Evolutionary conservation across 1,284 basidiomycete species (phyloP), one percentile per base, ranked within the genome.

Genomic region (Marasmius sp.): DNA sequence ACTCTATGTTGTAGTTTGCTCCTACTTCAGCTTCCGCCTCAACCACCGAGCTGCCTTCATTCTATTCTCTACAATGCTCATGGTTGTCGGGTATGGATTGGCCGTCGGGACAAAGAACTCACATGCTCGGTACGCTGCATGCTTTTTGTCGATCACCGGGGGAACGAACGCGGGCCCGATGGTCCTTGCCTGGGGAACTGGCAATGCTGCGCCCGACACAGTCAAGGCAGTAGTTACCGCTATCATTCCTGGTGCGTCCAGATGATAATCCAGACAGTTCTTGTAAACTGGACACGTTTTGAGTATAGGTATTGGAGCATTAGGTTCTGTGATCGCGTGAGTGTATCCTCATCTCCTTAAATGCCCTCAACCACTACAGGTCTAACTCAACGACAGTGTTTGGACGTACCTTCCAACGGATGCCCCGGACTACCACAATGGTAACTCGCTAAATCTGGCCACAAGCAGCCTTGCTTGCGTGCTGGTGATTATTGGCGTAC

Each of bases 161-260:
- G 75, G 73, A 9, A 70, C 71, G 49, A 71, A 74, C 6, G 68
- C 71, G 43, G 77, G 71, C 0, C 77, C 77, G 5, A 65, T 78
- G 69, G 65, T 76, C 47, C 66, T 79, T 18, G 71, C 75, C 8
- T 79, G 78, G 78, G 77, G 69, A 18, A 75, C 75, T 18, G 78
- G 78, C 51, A 80, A 80, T 63, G 74, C 78, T 16, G 75, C 78
- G 0, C 78, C 78, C 1, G 77, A 80, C 60, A 80, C 78, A 6
- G 73, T 79, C 58, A 71, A 75, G 38, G 78, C 77, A 11, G 72
- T 79, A 9, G 73, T 71, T 0, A 78, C 75, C 38, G 78, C 75
- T 8, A 66, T 75, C n/a, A 75, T 79, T 54, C 72, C 77, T 45
- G 75, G 75, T 71, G 59, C 58, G 66, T 63, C 11, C 51, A 27